Conservation (phyloP, 2,329 filamentous ascomycete genomes). For the Cladophialophora immunda region DNA sequence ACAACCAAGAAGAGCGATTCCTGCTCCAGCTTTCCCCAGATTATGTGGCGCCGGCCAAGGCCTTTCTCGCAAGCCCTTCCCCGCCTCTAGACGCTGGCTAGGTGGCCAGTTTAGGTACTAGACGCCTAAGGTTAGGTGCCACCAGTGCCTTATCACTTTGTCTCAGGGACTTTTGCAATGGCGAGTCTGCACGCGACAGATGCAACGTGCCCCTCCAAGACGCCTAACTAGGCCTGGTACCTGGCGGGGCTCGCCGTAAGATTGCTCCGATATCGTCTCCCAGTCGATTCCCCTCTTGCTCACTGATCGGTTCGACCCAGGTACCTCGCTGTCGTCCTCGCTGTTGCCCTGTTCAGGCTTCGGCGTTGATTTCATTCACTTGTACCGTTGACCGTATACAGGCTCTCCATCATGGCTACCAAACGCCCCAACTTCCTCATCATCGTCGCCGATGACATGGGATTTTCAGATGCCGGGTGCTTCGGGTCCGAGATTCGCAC, state of each 20-base stretch:
- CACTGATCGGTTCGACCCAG: background rate
- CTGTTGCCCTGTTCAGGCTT: background rate
- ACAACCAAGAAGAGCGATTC: background rate
- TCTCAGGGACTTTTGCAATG: background rate
- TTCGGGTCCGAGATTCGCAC: conserved; percentile 70
- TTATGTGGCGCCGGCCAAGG: background rate
- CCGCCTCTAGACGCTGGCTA: background rate
- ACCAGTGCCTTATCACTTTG: background rate
- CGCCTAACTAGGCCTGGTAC: background rate
- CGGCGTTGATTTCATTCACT: background rate
- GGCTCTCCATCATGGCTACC: conserved; percentile 7
- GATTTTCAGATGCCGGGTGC: conserved; percentile 67
- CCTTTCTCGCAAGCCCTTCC: background rate
- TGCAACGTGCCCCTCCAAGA: conserved; percentile 2
- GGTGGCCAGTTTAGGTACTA: background rate
- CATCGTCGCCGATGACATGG: conserved; percentile 66
- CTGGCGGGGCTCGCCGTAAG: conserved; percentile 2
- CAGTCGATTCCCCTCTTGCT: background rate
- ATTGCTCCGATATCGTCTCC: conserved; percentile 14
- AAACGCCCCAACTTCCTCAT: conserved; percentile 67
- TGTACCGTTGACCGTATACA: background rate
- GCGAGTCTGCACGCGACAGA: background rate
- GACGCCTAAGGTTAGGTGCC: background rate
- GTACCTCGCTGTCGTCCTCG: background rate
- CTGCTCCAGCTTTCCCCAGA: conserved; percentile 1